Evolutionary conservation across 305 asterid genomes (phyloP).

Genomic region (Fraxinus xanthoxyloides): DNA sequence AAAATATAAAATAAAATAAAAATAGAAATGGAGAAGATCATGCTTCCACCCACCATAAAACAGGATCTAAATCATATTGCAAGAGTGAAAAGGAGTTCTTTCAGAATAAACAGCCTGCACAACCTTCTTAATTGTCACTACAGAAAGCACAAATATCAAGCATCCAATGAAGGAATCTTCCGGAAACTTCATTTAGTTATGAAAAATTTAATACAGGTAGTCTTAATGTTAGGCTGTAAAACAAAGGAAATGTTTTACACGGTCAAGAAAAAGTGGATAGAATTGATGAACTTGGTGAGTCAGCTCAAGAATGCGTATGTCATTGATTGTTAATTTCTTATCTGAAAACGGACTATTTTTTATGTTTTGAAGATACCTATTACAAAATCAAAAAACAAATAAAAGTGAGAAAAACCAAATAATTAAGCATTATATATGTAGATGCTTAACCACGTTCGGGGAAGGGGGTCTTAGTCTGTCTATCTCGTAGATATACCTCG

Average conservation of each 20-base stretch:
- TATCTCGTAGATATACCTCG: slow-evolving; percentile 37
- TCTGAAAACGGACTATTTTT: background rate
- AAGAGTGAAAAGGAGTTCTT: background rate
- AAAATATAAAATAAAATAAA: background rate
- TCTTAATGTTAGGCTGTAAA: background rate
- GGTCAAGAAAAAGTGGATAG: background rate
- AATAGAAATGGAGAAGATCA: background rate
- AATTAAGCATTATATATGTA: background rate
- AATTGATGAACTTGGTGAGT: background rate
- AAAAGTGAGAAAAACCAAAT: background rate
- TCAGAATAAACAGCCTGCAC: background rate
- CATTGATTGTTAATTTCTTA: background rate
- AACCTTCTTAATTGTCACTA: background rate
- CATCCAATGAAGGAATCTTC: background rate
- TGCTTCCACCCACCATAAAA: background rate
- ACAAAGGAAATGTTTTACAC: background rate
- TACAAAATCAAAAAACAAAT: background rate
- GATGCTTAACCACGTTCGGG: background rate
- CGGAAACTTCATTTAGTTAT: background rate
- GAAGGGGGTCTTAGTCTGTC: background rate
- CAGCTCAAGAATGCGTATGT: background rate
- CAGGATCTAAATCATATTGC: background rate
- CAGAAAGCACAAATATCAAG: background rate
- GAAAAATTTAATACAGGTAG: background rate
- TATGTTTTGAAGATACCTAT: background rate